Evolutionary conservation across 2,329 filamentous ascomycete genomes (phyloP).

Genomic region (Reticulascus tulasneorum): DNA sequence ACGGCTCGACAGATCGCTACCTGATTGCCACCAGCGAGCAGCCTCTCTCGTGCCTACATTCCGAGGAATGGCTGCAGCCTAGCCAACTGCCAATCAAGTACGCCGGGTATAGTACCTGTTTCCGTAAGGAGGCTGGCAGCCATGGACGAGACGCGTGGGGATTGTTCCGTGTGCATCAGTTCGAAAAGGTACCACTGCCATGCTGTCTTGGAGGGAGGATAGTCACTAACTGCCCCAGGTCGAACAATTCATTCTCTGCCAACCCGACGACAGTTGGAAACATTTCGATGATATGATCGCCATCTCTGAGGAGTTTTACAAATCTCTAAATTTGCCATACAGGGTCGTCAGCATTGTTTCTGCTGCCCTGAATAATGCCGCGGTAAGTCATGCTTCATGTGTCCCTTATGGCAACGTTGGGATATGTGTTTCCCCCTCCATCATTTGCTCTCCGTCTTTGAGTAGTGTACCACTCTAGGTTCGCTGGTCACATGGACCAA

Average conservation of each 20-base stretch:
- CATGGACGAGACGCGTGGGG: constrained; percentile 90
- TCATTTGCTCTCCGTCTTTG: too few relatives aligned
- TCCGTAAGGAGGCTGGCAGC: constrained; percentile 89
- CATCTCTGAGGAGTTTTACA: constrained; percentile 91
- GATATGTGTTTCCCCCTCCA: too few relatives aligned
- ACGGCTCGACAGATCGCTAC: constrained; percentile 83
- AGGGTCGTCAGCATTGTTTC: constrained; percentile 85
- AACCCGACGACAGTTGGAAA: constrained; percentile 89
- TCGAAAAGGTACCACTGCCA: constrained; percentile 71
- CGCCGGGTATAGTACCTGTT: constrained; percentile 91
- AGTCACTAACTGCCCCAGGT: too few relatives aligned
- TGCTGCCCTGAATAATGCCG: constrained; percentile 74
- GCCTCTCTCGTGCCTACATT: constrained; percentile 87
- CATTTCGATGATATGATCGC: constrained; percentile 91
- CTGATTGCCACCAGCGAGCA: constrained; percentile 74
- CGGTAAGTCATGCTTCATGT: constrained; percentile 5
- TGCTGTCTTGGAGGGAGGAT: too few relatives aligned
- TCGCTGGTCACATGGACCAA: too few relatives aligned
- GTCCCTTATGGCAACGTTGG: too few relatives aligned
- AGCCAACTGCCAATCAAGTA: constrained; percentile 88
- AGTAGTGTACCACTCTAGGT: too few relatives aligned
- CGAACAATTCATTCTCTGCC: constrained; percentile 75
- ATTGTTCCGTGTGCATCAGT: constrained; percentile 96
- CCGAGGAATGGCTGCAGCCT: constrained; percentile 85
- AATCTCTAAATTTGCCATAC: constrained; percentile 84